A percentile compares a stretch with the other conserved stretches of the same genome.
These are phyloP conservation scores for Auriculariales sp. DNA, from an alignment of 768 basidiomycete species.

Conservation along the genomic window DNA sequence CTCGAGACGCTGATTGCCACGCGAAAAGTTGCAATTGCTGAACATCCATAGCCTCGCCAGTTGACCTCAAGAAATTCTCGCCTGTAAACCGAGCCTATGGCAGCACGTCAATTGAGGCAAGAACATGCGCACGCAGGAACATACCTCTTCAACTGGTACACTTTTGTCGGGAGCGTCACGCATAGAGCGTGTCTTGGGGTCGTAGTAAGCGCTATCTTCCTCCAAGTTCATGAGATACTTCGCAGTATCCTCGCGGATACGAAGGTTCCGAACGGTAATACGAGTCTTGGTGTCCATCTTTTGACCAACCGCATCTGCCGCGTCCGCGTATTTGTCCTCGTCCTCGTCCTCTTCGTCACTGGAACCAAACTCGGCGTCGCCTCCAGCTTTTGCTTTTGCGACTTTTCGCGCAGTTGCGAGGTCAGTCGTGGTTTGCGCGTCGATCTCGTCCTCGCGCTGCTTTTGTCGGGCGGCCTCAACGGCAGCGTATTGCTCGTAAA, in stretches of 20 bases:
- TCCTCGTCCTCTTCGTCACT: slow-evolving; percentile 93
- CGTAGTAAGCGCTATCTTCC: slow-evolving; percentile 92
- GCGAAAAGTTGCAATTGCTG: slow-evolving; percentile 91
- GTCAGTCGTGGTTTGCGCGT: slow-evolving; percentile 90
- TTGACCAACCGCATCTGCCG: slow-evolving; percentile 94
- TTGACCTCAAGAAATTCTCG: slow-evolving; percentile 86
- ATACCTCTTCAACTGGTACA: slow-evolving; percentile 74
- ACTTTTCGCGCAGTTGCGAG: slow-evolving; percentile 83
- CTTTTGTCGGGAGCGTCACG: slow-evolving; percentile 81
- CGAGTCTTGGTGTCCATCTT: slow-evolving; percentile 97
- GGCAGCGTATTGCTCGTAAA: slow-evolving; percentile 91
- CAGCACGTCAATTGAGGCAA: background rate
- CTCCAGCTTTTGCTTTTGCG: slow-evolving; percentile 71
- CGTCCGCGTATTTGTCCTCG: slow-evolving; percentile 96
- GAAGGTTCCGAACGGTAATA: slow-evolving; percentile 93
- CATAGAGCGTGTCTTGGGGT: slow-evolving; percentile 99
- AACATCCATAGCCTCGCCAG: slow-evolving; percentile 86
- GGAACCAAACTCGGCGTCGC: slow-evolving; percentile 90
- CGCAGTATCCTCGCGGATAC: slow-evolving; percentile 97
- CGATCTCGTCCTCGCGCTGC: slow-evolving; percentile 90
- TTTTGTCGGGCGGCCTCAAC: slow-evolving; percentile 84
- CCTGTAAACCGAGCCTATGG: slow-evolving; percentile 77
- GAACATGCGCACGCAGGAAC: slow-evolving; percentile 14
- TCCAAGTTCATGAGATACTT: slow-evolving; percentile 97
- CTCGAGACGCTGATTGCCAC: slow-evolving; percentile 86